Conservation (phyloP, 2,329 filamentous ascomycete species). For the Apiospora marii region DNA sequence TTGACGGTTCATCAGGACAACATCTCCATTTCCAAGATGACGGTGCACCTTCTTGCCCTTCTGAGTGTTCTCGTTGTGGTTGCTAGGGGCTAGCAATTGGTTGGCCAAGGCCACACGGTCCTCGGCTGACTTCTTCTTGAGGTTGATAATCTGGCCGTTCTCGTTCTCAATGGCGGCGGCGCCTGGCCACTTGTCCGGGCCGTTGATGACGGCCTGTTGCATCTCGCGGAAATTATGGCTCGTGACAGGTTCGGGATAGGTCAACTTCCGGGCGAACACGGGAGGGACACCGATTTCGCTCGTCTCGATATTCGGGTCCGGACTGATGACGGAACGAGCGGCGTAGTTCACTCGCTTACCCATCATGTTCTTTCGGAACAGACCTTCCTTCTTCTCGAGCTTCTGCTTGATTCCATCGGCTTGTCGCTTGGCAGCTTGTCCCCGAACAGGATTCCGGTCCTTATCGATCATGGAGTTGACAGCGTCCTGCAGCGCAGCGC, state of each 20-base stretch:
- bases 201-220: conserved; percentile 95
- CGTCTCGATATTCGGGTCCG: conserved; percentile 97
- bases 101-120: conserved; percentile 91
- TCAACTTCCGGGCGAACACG: conserved; percentile 96
- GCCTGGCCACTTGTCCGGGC: conserved; percentile 91
- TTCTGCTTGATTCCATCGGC: conserved; percentile 98
- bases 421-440: conserved; percentile 77
- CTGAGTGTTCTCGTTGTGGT: conserved; percentile 74
- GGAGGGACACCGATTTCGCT: conserved; percentile 98
- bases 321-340: conserved; percentile 95
- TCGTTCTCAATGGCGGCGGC: conserved; percentile 96
- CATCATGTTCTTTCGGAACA: conserved; percentile 99
- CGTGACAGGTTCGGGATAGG: conserved; percentile 96
- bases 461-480: conserved; percentile 95
- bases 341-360: conserved; percentile 99
- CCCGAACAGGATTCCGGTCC: conserved; percentile 83
- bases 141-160: conserved; percentile 86
- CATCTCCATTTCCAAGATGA: conserved; percentile 94
- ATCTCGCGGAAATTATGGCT: conserved; percentile 96
- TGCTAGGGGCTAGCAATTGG: conserved; percentile 87
- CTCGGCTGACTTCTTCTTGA: conserved; percentile 86
- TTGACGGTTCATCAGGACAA: conserved; percentile 98
- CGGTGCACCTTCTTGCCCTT: conserved; percentile 96
- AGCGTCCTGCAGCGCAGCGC: conserved; percentile 83
- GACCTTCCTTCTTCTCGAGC: conserved; percentile 96